Evolutionary conservation across 73 alveolate genomes (phyloP), one percentile per base, ranked within the genome.

Genomic region (Paramecium tetraurelia): DNA sequence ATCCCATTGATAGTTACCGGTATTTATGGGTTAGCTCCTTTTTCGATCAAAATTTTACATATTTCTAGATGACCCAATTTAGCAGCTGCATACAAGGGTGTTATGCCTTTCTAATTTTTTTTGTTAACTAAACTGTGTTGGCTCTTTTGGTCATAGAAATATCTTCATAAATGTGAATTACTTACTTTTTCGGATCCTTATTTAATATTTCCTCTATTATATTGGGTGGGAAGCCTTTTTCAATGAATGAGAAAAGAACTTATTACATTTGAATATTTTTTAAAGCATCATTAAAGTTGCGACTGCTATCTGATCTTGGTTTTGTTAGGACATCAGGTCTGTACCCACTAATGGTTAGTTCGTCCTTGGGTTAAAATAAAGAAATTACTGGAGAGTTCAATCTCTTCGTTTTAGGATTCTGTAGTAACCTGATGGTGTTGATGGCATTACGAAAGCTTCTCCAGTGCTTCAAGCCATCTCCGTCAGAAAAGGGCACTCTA

Each of bases 11-110:
- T 35, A 18, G 87, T 44, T 4, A 80, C 46, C 7, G 29, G 11
- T 41, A 41, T 14, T 8, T 12, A 38, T 16, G 75, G 96, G 59
- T 93, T 94, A 4, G 98, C 98, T 57, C 93, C 92, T 33, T 77
- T 18, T 3, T 92, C 57, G 2, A 95, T 11, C 29, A 95, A 77
- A 38, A 94, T 46, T 77, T 86, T 21, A 22, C 93, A 95, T 43
- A 93, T 80, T 20, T 85, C 94, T 11, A 94, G 41, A 72, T 94
- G 68, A n/a, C 97, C 98, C 48, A 89, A 27, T 70, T 57, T 18
- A 22, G 96, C 94, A 11, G 98, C 98, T 7, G 93, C 92, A 92
- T 94, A 94, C 3, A 95, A 70, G 12, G 98, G 97, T 36, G 98
- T 95, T 53, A 76, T 11, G 11, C 95, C 95, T 22, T 83, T 43